Conservation (phyloP, 148 eudicot genomes). For the Bassia scoparia region DNA sequence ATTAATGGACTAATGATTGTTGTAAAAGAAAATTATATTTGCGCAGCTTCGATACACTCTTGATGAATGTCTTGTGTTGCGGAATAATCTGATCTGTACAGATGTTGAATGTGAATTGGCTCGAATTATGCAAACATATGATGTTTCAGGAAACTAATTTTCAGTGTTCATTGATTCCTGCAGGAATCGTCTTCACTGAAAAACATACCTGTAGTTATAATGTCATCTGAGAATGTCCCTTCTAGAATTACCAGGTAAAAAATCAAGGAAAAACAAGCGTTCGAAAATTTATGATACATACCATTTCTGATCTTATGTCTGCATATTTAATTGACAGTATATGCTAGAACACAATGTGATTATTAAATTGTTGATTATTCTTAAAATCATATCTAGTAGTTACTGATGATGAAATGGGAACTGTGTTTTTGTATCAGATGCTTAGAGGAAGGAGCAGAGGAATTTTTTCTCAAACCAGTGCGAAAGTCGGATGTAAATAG, state of each 20-base stretch:
- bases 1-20: too few relatives aligned
- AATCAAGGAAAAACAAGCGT: not conserved
- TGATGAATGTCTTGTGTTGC: too few relatives aligned
- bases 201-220: conserved; percentile 90
- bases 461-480: conserved; percentile 89
- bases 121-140: not conserved
- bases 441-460: conserved; percentile 94
- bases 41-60: too few relatives aligned
- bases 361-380: not conserved
- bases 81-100: not conserved
- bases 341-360: not conserved
- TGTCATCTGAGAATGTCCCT: conserved; percentile 97
- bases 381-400: conserved; percentile 1
- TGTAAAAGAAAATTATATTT: too few relatives aligned
- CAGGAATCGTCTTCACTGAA: conserved; percentile 83
- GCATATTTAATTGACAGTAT: not conserved
- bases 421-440: conserved; percentile 45
- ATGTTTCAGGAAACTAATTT: not conserved
- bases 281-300: too few relatives aligned
- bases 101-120: not conserved
- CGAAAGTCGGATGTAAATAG: conserved; percentile 67
- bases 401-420: conserved; percentile 15
- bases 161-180: conserved; percentile 17
- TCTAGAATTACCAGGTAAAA: conserved; percentile 84
- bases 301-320: too few relatives aligned